Evolutionary conservation across 805 yeast species (phyloP).

Genomic region (Teunomyces gatunensis): DNA sequence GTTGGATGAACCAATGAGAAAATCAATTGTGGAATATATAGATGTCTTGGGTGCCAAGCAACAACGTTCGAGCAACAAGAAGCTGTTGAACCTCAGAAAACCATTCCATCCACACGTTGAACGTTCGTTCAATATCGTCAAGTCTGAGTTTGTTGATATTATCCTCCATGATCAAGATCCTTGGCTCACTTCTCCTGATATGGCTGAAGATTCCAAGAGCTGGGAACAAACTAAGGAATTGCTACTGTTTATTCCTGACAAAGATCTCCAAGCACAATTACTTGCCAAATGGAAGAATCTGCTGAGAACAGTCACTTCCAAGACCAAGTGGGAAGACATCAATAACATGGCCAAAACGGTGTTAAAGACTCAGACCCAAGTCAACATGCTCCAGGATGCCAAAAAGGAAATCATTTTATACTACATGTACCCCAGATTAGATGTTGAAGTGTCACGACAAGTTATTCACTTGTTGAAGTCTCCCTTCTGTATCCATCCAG

Average conservation of each 20-base stretch:
- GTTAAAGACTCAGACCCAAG: conserved; percentile 45
- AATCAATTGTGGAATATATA: conserved; percentile 79
- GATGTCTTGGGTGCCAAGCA: conserved; percentile 60
- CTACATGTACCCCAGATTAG: conserved; percentile 86
- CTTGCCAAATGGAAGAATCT: conserved; percentile 53
- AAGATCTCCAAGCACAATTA: conserved; percentile 50
- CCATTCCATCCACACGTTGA: conserved; percentile 90
- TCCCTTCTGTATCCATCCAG: conserved; percentile 96
- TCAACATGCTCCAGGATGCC: conserved; percentile 57
- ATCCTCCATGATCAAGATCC: conserved; percentile 85
- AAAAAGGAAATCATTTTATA: conserved; percentile 79
- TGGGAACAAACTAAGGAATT: conserved; percentile 51
- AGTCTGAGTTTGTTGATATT: conserved; percentile 58
- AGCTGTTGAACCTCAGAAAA: conserved; percentile 55
- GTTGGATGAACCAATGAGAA: conserved; percentile 69
- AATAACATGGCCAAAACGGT: conserved; percentile 48
- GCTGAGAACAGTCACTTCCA: conserved; percentile 35
- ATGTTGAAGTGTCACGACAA: conserved; percentile 87
- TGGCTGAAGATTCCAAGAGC: conserved; percentile 46
- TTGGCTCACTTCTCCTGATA: conserved; percentile 48
- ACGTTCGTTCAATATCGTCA: conserved; percentile 68
- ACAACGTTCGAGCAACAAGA: conserved; percentile 20
- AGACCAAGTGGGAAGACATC: conserved; percentile 80
- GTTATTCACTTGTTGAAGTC: conserved; percentile 90
- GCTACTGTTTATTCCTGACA: conserved; percentile 62